Percentiles rank a stretch among this genome's conserved stretches.
phyloP scores from a whole-genome alignment of 2,329 filamentous ascomycete genomes.

The Botrytis deweyae region DNA sequence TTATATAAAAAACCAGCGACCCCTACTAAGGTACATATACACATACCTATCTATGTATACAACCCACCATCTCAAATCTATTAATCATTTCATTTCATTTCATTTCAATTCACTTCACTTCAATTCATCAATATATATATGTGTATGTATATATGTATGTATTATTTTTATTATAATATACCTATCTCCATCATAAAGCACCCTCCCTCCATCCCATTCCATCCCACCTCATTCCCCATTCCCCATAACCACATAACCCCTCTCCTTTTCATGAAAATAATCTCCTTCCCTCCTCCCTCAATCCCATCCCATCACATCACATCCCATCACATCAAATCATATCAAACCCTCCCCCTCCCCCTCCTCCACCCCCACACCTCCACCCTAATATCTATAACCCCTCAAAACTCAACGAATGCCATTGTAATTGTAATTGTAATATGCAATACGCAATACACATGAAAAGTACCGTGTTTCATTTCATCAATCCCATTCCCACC shows the following conservation, averaged over 20 bases:
- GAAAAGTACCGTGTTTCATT: background rate
- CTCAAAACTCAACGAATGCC: background rate
- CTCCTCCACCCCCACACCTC: background rate
- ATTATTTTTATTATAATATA: background rate
- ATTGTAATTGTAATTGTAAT: background rate
- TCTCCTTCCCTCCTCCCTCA: background rate
- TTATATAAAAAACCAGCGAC: too few relatives aligned
- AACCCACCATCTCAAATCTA: too few relatives aligned
- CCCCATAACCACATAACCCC: background rate
- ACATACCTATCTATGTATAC: too few relatives aligned
- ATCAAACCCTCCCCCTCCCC: background rate
- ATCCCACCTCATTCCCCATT: too few relatives aligned
- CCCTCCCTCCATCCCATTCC: too few relatives aligned
- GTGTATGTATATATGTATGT: too few relatives aligned
- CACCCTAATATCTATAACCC: background rate
- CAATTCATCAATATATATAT: too few relatives aligned
- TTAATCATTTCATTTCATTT: too few relatives aligned
- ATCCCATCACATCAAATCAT: background rate
- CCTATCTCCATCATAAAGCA: background rate
- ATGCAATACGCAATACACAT: conserved; percentile 1
- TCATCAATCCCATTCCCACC: background rate
- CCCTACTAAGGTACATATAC: too few relatives aligned
- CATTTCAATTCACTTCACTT: too few relatives aligned
- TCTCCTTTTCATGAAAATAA: background rate
- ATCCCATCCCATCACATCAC: background rate